phyloP scores from a whole-genome alignment of 495 filamentous ascomycete species.

The Patellaria atrata region DNA sequence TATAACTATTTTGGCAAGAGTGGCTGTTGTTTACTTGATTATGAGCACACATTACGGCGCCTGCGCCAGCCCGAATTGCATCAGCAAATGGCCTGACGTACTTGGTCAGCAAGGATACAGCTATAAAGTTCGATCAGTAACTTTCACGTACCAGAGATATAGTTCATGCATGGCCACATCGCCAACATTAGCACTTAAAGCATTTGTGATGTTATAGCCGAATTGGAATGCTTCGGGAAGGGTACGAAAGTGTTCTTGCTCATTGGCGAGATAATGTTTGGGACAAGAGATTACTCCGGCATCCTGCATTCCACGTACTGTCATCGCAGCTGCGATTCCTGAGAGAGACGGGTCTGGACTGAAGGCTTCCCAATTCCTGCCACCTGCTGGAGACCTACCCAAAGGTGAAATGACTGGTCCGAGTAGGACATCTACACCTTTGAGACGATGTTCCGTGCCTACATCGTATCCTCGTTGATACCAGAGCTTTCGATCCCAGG shows the following conservation, averaged over 20 bases:
- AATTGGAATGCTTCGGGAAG: no score
- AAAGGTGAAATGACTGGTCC: no score
- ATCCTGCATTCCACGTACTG: slow-evolving; percentile 1
- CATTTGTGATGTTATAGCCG: slow-evolving; percentile 49
- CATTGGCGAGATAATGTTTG: slow-evolving; percentile 1
- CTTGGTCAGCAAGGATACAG: no score
- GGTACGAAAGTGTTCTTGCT: slow-evolving; percentile 1
- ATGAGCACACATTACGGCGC: slow-evolving; percentile 72
- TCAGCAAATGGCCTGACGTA: slow-evolving; percentile 69
- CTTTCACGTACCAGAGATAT: no score
- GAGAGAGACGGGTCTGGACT: background rate
- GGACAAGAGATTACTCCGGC: background rate
- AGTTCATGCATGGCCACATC: slow-evolving; percentile 91
- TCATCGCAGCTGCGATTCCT: background rate
- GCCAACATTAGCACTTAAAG: slow-evolving; percentile 73
- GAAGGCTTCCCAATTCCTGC: slow-evolving; percentile 2
- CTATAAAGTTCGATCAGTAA: no score
- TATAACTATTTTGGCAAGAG: slow-evolving; percentile 54
- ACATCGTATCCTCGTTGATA: background rate
- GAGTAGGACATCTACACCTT: background rate
- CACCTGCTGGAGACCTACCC: slow-evolving; percentile 1
- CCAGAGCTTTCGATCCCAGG: background rate
- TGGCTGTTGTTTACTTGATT: slow-evolving; percentile 69
- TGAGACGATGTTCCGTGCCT: background rate
- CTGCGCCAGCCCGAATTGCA: slow-evolving; percentile 29